phyloP scores from a whole-genome alignment of 306 rosid genomes.

The Calophaca sinica region DNA sequence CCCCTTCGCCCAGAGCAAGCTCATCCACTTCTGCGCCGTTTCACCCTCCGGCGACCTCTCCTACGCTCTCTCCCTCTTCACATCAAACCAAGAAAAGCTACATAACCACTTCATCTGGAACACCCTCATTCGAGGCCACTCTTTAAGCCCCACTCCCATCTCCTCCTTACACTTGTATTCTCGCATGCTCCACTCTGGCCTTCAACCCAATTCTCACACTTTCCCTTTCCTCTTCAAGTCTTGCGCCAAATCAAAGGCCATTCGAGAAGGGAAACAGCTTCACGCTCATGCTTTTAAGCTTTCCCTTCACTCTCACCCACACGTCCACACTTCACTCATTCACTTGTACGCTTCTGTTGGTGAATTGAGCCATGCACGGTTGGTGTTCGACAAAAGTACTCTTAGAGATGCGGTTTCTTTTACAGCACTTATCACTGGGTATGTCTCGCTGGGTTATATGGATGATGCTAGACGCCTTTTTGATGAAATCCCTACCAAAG shows the following conservation, averaged over 20 bases:
- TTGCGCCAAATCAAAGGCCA: constrained; percentile 60
- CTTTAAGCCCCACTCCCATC: constrained; percentile 52
- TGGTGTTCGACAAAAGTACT: constrained; percentile 71
- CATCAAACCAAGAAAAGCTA: constrained; percentile 45
- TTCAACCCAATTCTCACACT: constrained; percentile 74
- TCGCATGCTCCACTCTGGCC: constrained; percentile 56
- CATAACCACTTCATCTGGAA: constrained; percentile 64
- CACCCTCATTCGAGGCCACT: constrained; percentile 69
- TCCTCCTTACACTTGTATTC: constrained; percentile 49
- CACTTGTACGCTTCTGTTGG: constrained; percentile 64
- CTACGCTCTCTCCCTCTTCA: constrained; percentile 68
- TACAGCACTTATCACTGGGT: constrained; percentile 76
- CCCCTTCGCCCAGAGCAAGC: constrained; percentile 67
- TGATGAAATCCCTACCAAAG: constrained; percentile 63
- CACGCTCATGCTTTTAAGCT: constrained; percentile 71
- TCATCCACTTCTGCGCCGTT: constrained; percentile 64
- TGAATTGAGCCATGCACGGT: constrained; percentile 59
- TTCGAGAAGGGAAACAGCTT: constrained; percentile 67
- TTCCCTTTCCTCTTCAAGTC: constrained; percentile 74
- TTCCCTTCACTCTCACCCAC: constrained; percentile 59
- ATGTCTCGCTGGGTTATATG: constrained; percentile 58
- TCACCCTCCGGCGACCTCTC: constrained; percentile 63
- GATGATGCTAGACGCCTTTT: constrained; percentile 72
- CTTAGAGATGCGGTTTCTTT: constrained; percentile 70
- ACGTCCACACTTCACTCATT: constrained; percentile 70